Base-by-base conservation (phyloP, 2,329 filamentous ascomycete genomes). In the Talaromyces sp. region DNA sequence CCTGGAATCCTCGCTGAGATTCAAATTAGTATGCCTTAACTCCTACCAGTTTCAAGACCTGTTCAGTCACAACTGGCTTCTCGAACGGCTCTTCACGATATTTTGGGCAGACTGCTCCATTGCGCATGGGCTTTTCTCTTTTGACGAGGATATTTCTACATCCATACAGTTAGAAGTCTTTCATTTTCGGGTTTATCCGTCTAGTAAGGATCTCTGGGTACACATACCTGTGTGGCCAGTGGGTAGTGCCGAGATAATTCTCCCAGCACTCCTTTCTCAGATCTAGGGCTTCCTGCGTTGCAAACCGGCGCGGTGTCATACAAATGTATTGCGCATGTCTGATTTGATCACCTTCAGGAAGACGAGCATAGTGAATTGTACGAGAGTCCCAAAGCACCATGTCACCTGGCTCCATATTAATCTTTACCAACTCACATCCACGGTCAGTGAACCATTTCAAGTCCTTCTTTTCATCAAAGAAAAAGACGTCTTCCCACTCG, bases 361-460 rank as follows among this genome's bases (percentile, higher is more conserved):
- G 65, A 11, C 68, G 65, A 50, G 74, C 75, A 67, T 79, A 83
- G 70, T 84, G 82, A 60, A 83, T 78, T 0, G 79, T 81, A 4
- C 82, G 72, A 8, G 77, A 79, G 66, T 82, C 81, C 81, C 80
- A 81, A 8, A 82, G 71, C 4, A 82, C 74, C 64, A 82, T 69
- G 64, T 81, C 79, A 5, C 80, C 80, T 14, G 78, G 76, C 14
- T 78, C 79, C 19, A 76, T 70, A 59, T 74, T 71, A 6, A 81
- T 69, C 71, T 82, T 82, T 45, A 76, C 50, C 9, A 77, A 62
- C 63, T 76, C 73, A 67, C 75, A 79, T 0, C 80, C 80, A 1
- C 71, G 70, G 11, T 75, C 71, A 47, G 76, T 65, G 61, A 81
- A 81, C 78, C 79, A 82, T 45, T 77, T 70, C 19, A 81, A 69